These are phyloP conservation scores for Tritrichomonas musculus DNA, from an alignment of 208 protist genomes.

Conservation along the genomic window DNA sequence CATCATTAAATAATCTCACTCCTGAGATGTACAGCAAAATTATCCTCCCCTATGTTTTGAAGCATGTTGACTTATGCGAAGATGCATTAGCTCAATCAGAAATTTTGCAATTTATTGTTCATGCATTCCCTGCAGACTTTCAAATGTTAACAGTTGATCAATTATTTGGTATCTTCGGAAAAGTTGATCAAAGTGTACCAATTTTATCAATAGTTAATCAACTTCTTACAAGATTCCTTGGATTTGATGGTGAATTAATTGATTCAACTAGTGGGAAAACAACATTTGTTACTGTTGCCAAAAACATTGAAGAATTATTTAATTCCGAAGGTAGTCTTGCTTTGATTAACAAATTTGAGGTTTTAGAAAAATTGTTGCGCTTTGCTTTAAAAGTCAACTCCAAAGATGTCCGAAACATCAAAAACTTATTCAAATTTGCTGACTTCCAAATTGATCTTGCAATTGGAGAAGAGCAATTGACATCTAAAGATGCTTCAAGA, in stretches of 20 bases:
- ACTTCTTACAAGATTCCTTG: not conserved
- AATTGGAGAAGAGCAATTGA: not conserved
- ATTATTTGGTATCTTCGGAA: not conserved
- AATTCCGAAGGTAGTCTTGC: not conserved
- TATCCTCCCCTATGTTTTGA: not conserved
- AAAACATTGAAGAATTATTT: conserved; percentile 20
- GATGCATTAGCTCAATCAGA: not conserved
- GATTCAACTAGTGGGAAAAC: not conserved
- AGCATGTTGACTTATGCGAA: conserved; percentile 32
- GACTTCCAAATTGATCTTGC: conserved; percentile 21
- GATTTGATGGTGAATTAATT: not conserved
- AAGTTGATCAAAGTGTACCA: not conserved
- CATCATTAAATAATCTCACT: not conserved
- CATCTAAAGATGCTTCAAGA: not conserved
- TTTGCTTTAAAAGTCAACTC: not conserved
- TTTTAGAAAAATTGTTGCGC: not conserved
- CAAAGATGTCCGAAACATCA: not conserved
- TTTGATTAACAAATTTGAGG: not conserved
- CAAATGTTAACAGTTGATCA: not conserved
- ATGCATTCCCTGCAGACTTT: not conserved
- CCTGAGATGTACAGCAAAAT: not conserved
- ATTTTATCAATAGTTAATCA: not conserved
- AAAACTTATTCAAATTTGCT: not conserved
- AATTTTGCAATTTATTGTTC: not conserved
- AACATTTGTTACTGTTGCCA: not conserved